These are phyloP conservation scores for Dillenia turbinata DNA, from an alignment of 164 flowering plant genomes.

Conservation along the genomic window DNA sequence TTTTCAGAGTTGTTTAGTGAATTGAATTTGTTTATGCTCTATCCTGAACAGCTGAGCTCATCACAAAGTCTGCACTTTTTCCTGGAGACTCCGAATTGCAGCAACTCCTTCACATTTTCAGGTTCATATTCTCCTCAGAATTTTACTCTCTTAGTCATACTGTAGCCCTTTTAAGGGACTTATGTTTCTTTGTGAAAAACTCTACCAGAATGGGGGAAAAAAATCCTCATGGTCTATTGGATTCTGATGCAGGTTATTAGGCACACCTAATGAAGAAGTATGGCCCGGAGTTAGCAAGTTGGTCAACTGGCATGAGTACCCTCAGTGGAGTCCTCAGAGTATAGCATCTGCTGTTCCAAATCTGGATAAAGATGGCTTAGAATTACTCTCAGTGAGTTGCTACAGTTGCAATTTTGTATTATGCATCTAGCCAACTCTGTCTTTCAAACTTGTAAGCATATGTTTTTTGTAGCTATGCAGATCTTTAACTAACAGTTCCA, in stretches of 20 bases:
- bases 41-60: slow-evolving; percentile 60
- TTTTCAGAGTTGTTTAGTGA: not conserved
- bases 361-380: slow-evolving; percentile 56
- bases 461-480: not conserved
- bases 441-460: not conserved
- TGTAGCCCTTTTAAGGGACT: not conserved
- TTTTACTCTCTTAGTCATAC: not conserved
- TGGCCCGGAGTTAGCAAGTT: slow-evolving; percentile 92
- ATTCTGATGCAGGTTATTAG: slow-evolving; percentile 50
- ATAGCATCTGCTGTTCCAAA: slow-evolving; percentile 63
- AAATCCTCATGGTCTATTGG: not conserved
- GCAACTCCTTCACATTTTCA: slow-evolving; percentile 89
- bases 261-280: slow-evolving; percentile 79
- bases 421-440: not conserved
- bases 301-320: slow-evolving; percentile 84
- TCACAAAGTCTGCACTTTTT: slow-evolving; percentile 75
- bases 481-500: not conserved
- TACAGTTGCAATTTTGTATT: not conserved
- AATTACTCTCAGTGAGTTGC: slow-evolving; percentile 58
- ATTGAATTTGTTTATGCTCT: not conserved
- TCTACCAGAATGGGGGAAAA: too few species aligned
- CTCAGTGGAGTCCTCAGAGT: slow-evolving; percentile 71
- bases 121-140: slow-evolving; percentile 25
- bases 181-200: too few species aligned
- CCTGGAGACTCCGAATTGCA: slow-evolving; percentile 92